Evolutionary conservation across 371 early-diverging fungal genomes (phyloP), one percentile per base, ranked within the genome.

Genomic region (Zychaea mexicana): DNA sequence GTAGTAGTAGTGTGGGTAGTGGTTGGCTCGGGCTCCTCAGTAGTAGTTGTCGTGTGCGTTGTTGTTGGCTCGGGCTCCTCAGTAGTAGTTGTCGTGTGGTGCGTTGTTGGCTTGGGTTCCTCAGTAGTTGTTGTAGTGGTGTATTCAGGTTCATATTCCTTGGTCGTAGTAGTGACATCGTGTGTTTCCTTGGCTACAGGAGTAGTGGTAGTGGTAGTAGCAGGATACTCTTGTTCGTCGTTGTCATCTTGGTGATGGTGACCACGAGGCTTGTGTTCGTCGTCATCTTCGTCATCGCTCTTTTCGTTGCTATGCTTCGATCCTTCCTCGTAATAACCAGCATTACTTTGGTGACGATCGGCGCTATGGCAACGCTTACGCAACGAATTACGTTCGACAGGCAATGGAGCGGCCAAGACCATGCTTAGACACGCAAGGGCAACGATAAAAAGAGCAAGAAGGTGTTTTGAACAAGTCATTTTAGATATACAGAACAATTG

Each of bases 21-120:
- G 46, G 73, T 67, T 49, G 67, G 56, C 19, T 77, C 82, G 82
- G 33, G 76, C 74, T 12, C 79, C 76, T 7, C 65, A 28, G 55
- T 72, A 67, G 30, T 57, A 66, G 62, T 28, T 28, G 55, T 83
- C 77, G 42, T 57, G 7, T 15, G 38, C 78, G 1, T 42, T 22
- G 46, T 57, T 36, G 63, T 52, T 13, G 64, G 53, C 32, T 59
- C 60, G 36, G 59, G 36, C 9, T 30, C 22, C 47, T 45, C 15
- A n/a, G 53, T 61, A 13, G 60, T 42, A 28, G 61, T 47, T 2
- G 60, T 27, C 27, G 63, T 0, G 0, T 38, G 7, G 8, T 22
- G 27, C 3, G 17, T 19, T 3, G 58, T 32, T 30, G 31, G 31
- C 36, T 31, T 57, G 57, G 21, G 58, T 17, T 36, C 22, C n/a